Conservation (phyloP, 2,329 filamentous ascomycete genomes). For the Colletotrichum echinochloae region DNA sequence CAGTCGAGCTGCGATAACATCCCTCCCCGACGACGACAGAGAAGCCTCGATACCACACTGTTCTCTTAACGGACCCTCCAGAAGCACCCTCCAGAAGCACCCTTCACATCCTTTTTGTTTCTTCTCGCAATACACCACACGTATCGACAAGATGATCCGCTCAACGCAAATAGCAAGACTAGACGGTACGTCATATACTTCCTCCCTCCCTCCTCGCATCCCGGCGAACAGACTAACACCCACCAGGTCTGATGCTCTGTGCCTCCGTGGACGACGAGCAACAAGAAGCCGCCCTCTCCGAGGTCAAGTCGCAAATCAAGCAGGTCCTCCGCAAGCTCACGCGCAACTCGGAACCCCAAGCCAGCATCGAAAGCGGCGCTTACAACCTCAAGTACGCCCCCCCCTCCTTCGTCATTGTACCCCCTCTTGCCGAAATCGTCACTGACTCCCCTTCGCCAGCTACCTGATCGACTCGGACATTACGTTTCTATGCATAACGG, state of each 20-base stretch:
- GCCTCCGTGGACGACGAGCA: slow-evolving; percentile 94
- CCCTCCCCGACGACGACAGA: slow-evolving; percentile 14
- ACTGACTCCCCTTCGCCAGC: slow-evolving; percentile 57
- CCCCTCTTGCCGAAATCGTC: background rate
- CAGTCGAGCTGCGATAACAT: slow-evolving; percentile 13
- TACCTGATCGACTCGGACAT: slow-evolving; percentile 87
- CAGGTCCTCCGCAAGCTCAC: slow-evolving; percentile 89
- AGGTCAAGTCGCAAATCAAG: slow-evolving; percentile 92
- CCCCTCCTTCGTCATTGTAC: background rate
- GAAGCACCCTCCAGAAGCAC: background rate
- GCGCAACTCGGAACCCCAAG: slow-evolving; percentile 89
- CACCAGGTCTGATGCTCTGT: slow-evolving; percentile 88
- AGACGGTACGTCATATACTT: slow-evolving; percentile 72
- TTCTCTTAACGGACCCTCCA: background rate
- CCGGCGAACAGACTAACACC: slow-evolving; percentile 40
- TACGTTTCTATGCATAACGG: slow-evolving; percentile 93
- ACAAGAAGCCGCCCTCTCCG: slow-evolving; percentile 80
- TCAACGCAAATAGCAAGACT: slow-evolving; percentile 95
- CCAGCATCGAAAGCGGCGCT: slow-evolving; percentile 85
- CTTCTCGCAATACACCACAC: background rate
- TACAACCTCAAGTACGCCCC: slow-evolving; percentile 85
- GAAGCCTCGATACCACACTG: slow-evolving; percentile 7
- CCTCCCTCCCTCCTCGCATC: slow-evolving; percentile 8
- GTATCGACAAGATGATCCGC: slow-evolving; percentile 74
- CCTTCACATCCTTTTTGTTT: background rate